These are phyloP conservation scores for Exophiala alcalophila DNA, from an alignment of 2,329 filamentous ascomycete genomes.

Conservation along the genomic window DNA sequence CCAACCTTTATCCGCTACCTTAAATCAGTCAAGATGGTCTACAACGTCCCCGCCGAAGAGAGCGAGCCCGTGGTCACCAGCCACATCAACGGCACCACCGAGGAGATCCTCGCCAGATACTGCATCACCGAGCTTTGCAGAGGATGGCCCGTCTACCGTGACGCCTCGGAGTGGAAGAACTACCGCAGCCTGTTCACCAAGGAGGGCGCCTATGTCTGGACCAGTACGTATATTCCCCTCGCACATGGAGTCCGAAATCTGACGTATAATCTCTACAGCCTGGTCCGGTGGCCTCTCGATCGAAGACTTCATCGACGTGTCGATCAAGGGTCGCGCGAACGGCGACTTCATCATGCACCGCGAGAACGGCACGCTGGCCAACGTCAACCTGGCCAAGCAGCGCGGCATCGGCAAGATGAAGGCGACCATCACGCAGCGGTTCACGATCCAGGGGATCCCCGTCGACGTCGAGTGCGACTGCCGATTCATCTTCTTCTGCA, in stretches of 20 bases:
- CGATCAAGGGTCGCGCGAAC: slow-evolving; percentile 49
- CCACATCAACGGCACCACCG: slow-evolving; percentile 46
- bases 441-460: slow-evolving; percentile 38
- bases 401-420: slow-evolving; percentile 55
- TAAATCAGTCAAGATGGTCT: slow-evolving; percentile 22
- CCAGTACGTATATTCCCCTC: slow-evolving; percentile 40
- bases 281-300: slow-evolving; percentile 46
- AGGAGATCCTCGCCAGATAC: slow-evolving; percentile 46
- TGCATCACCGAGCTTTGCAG: slow-evolving; percentile 53
- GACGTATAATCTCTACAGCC: slow-evolving; percentile 36
- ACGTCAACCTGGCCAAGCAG: slow-evolving; percentile 40
- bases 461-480: slow-evolving; percentile 54
- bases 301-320: slow-evolving; percentile 50
- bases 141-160: slow-evolving; percentile 54
- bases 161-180: slow-evolving; percentile 55
- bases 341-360: slow-evolving; percentile 59
- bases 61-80: slow-evolving; percentile 27
- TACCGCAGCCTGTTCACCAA: slow-evolving; percentile 50
- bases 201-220: slow-evolving; percentile 48
- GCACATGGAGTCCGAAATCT: not conserved
- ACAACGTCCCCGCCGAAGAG: slow-evolving; percentile 32
- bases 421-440: slow-evolving; percentile 54
- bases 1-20: no score
- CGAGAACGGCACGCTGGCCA: slow-evolving; percentile 50
- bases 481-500: slow-evolving; percentile 49